Evolutionary conservation across 208 protist species (phyloP).

Genomic region (Phytomonas francai): DNA sequence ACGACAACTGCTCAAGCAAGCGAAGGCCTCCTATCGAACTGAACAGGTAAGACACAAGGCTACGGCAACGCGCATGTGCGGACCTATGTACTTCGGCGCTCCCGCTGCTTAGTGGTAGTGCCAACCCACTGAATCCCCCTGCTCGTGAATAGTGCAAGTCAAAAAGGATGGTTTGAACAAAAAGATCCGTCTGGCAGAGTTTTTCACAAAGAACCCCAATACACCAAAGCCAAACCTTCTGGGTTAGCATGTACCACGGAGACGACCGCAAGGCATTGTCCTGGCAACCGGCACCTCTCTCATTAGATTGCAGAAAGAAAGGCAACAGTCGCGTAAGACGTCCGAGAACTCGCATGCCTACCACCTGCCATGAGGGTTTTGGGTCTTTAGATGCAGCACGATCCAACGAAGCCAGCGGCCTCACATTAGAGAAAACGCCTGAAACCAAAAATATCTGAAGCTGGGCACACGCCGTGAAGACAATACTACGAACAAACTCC

Average conservation of each 20-base stretch:
- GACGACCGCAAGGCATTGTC: slow-evolving; percentile 1
- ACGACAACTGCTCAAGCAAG: slow-evolving; percentile 35
- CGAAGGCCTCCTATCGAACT: slow-evolving; percentile 49
- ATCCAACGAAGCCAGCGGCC: neutral
- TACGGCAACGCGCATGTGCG: slow-evolving; percentile 13
- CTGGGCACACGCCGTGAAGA: neutral
- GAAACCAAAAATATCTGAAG: neutral
- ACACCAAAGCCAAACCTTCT: slow-evolving; percentile 29
- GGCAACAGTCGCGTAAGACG: slow-evolving; percentile 32
- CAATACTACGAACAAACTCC: neutral
- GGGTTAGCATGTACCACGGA: slow-evolving; percentile 3
- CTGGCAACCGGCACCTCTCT: slow-evolving; percentile 3
- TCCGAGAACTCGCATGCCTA: slow-evolving; percentile 13
- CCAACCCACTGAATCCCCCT: neutral
- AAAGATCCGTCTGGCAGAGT: slow-evolving; percentile 24
- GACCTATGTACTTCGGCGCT: neutral
- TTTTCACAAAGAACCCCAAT: slow-evolving; percentile 30
- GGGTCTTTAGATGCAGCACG: neutral
- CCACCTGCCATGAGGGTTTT: neutral
- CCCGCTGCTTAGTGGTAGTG: neutral
- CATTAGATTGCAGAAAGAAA: slow-evolving; percentile 2
- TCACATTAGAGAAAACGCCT: neutral
- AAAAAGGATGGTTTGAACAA: slow-evolving; percentile 30
- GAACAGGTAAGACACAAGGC: slow-evolving; percentile 53
- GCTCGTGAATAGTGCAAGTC: slow-evolving; percentile 23